Evolutionary conservation across 352 stramenopile genomes (phyloP).

Genomic region (Stramenopiles sp.): DNA sequence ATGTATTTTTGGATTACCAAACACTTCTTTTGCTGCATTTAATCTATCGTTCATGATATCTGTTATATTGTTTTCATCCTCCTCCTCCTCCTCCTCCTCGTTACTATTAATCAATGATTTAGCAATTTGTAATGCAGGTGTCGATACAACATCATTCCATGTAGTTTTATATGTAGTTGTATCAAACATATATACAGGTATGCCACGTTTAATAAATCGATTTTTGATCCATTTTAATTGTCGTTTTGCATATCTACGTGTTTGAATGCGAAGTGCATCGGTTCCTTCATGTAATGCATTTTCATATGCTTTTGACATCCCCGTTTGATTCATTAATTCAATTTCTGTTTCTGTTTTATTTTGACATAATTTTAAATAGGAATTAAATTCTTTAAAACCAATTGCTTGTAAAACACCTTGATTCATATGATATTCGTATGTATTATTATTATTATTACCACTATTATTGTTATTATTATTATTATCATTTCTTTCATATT

Average conservation of each 20-base stretch:
- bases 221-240: conserved; percentile 65
- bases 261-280: conserved; percentile 49
- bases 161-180: conserved; percentile 40
- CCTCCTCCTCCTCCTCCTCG: conserved; percentile 1
- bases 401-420: conserved; percentile 59
- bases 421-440: no score
- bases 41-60: no score
- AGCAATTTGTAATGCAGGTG: conserved; percentile 39
- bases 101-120: conserved; percentile 23
- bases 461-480: no score
- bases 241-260: conserved; percentile 51
- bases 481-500: no score
- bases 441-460: no score
- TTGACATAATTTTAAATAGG: conserved; percentile 35
- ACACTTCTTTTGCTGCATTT: no score
- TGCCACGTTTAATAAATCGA: conserved; percentile 50
- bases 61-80: no score
- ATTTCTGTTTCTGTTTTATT: neutral
- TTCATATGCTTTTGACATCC: conserved; percentile 12
- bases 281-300: conserved; percentile 32
- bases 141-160: conserved; percentile 34
- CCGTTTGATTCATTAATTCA: neutral
- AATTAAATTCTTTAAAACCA: conserved; percentile 65
- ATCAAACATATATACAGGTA: conserved; percentile 54
- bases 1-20: no score